phyloP scores from a whole-genome alignment of 306 rosid genomes.

The Medicago arabica region DNA sequence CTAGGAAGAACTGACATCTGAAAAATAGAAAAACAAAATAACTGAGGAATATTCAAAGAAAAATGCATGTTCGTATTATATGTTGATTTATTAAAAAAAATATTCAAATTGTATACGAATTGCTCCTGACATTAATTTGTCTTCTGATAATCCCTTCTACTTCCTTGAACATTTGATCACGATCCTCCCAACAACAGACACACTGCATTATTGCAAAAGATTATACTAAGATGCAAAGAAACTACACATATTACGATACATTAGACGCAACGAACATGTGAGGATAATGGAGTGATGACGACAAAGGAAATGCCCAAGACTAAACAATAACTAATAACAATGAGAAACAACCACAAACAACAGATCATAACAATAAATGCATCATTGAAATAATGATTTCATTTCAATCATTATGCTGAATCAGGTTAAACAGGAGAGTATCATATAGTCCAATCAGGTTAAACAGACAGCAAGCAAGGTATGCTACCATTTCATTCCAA shows the following conservation, averaged over 20 bases:
- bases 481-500: slow-evolving; percentile 1
- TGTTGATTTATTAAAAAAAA: background rate
- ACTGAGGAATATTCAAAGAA: slow-evolving; percentile 27
- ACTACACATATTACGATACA: background rate
- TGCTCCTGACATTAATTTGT: slow-evolving; percentile 82
- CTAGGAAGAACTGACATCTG: slow-evolving; percentile 99
- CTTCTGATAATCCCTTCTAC: slow-evolving; percentile 93
- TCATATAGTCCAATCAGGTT: background rate
- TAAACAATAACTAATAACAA: slow-evolving; percentile 8
- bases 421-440: background rate
- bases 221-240: background rate
- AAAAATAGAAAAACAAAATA: slow-evolving; percentile 33
- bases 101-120: background rate
- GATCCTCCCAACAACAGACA: slow-evolving; percentile 98
- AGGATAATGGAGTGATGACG: background rate
- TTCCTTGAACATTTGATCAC: slow-evolving; percentile 86
- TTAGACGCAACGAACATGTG: background rate
- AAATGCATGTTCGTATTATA: slow-evolving; percentile 11
- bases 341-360: background rate
- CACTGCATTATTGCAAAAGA: slow-evolving; percentile 59
- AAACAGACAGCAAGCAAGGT: background rate
- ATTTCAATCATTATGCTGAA: background rate
- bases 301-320: slow-evolving; percentile 18
- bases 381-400: background rate
- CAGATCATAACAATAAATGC: background rate